Conservation (phyloP, 2,329 filamentous ascomycete species). For the Aspergillus bombycis region DNA sequence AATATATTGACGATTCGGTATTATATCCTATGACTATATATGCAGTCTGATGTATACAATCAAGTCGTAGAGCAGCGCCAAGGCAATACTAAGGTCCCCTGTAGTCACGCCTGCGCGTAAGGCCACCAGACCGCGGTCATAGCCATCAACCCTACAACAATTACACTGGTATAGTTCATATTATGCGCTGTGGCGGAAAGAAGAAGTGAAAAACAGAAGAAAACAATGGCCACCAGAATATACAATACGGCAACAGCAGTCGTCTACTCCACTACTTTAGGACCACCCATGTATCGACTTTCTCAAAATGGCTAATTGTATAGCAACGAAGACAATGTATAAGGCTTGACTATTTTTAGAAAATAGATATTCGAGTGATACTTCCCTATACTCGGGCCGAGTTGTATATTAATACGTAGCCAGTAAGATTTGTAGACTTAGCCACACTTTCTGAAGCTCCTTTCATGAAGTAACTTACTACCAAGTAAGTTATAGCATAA, state of each 20-base stretch:
- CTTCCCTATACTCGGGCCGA: no score
- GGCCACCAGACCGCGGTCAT: slow-evolving; percentile 40
- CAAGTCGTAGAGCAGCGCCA: slow-evolving; percentile 58
- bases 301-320: no score
- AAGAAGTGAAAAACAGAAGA: slow-evolving; percentile 63
- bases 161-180: slow-evolving; percentile 58
- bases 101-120: slow-evolving; percentile 33
- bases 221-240: slow-evolving; percentile 63
- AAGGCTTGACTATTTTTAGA: no score
- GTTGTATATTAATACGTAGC: no score
- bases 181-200: slow-evolving; percentile 49
- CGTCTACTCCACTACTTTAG: no score
- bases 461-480: no score
- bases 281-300: no score
- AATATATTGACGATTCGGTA: background rate
- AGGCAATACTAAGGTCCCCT: slow-evolving; percentile 46
- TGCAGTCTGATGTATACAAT: slow-evolving; percentile 20
- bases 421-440: no score
- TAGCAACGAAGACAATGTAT: no score
- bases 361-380: no score
- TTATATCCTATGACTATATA: background rate
- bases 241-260: slow-evolving; percentile 55
- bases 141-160: slow-evolving; percentile 39
- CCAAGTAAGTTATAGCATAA: no score
- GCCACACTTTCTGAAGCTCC: no score